phyloP scores from a whole-genome alignment of 2,329 filamentous ascomycete genomes.

The Cordyceps cateniannulata region DNA sequence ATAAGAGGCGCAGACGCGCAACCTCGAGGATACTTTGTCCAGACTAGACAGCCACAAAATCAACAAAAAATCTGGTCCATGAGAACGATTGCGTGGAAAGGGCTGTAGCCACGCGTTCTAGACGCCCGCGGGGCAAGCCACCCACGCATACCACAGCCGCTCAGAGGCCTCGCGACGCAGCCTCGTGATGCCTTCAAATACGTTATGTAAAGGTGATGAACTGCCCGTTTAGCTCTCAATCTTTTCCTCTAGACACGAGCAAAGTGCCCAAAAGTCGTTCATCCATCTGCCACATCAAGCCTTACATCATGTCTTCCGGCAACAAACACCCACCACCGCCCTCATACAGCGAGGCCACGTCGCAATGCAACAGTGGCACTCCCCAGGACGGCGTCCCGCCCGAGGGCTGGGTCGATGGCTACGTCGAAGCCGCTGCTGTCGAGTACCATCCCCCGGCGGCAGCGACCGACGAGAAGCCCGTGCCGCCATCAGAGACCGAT shows the following conservation, averaged over 20 bases:
- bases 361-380: neutral
- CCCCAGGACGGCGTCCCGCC: neutral
- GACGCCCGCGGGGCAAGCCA: neutral
- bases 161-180: neutral
- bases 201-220: neutral
- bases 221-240: neutral
- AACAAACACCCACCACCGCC: neutral
- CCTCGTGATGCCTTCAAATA: neutral
- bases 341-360: neutral
- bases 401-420: constrained; percentile 2
- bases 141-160: neutral
- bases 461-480: neutral
- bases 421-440: neutral
- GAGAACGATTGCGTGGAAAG: neutral
- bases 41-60: no score
- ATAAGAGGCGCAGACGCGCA: no score
- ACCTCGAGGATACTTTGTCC: no score
- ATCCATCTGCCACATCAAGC: no score
- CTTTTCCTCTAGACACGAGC: neutral
- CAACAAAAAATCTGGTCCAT: neutral
- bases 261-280: neutral
- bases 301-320: neutral
- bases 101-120: neutral
- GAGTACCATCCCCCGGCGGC: neutral
- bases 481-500: no score